These are phyloP conservation scores for Aspergillus phoenicis DNA, from an alignment of 2,329 filamentous ascomycete species.

Conservation along the genomic window DNA sequence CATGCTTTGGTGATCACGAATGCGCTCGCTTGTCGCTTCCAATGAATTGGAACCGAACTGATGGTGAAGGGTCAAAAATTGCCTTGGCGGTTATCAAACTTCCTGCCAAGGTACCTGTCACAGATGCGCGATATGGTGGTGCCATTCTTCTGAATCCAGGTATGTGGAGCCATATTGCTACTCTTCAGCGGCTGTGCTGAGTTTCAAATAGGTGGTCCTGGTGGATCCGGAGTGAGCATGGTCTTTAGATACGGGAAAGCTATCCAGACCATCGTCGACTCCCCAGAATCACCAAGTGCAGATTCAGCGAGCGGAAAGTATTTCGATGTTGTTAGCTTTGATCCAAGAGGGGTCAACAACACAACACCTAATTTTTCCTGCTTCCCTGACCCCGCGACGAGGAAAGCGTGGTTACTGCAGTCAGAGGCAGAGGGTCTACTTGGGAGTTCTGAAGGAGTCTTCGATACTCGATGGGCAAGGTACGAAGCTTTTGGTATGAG, in stretches of 20 bases:
- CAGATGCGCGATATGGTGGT: constrained; percentile 1
- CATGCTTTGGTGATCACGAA: constrained; percentile 3
- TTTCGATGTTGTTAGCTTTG: constrained; percentile 10
- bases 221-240: constrained; percentile 5
- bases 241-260: background rate
- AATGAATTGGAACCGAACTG: constrained; percentile 10
- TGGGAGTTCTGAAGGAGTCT: background rate
- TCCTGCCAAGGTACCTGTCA: constrained; percentile 11
- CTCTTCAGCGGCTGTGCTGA: background rate
- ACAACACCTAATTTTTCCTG: constrained; percentile 7
- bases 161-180: background rate
- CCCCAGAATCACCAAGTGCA: background rate
- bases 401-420: background rate
- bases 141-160: background rate
- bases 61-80: background rate
- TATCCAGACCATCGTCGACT: constrained; percentile 10
- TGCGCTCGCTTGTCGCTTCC: constrained; percentile 7
- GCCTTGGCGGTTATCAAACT: constrained; percentile 10
- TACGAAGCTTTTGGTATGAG: background rate
- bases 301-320: background rate
- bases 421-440: background rate
- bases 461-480: constrained; percentile 8
- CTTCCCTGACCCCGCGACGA: background rate
- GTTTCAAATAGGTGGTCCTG: constrained; percentile 2
- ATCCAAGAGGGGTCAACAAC: constrained; percentile 12